These are phyloP conservation scores for Ustilaginoidea virens DNA, from an alignment of 2,329 filamentous ascomycete genomes.

Conservation along the genomic window DNA sequence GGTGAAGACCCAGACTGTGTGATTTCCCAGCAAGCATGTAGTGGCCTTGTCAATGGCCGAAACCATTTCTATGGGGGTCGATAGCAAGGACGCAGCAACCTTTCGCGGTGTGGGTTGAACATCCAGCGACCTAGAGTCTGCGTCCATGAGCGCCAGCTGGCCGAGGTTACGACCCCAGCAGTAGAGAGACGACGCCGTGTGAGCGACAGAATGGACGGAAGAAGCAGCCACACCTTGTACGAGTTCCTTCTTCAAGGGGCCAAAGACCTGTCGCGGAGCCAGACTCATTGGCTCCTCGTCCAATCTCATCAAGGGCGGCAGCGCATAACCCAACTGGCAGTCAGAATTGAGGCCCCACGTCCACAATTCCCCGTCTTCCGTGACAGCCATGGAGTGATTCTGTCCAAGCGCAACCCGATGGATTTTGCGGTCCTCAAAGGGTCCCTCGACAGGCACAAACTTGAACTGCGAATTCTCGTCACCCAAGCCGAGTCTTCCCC, in stretches of 20 bases:
- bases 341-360: constrained; percentile 85
- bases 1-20: constrained; percentile 84
- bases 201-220: constrained; percentile 77
- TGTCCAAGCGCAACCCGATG: constrained; percentile 71
- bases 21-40: constrained; percentile 68
- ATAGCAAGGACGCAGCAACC: constrained; percentile 64
- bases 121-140: constrained; percentile 81
- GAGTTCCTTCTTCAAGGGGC: constrained; percentile 71
- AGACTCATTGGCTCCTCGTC: constrained; percentile 77
- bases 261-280: constrained; percentile 77
- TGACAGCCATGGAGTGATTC: constrained; percentile 78
- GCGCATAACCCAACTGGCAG: constrained; percentile 72
- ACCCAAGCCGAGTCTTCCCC: constrained; percentile 76
- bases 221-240: constrained; percentile 79
- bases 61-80: constrained; percentile 57
- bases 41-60: constrained; percentile 87
- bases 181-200: constrained; percentile 67
- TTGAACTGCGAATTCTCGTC: constrained; percentile 81
- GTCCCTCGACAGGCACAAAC: constrained; percentile 68
- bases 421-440: constrained; percentile 60
- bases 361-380: constrained; percentile 77
- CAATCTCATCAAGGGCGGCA: constrained; percentile 49
- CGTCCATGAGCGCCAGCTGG: constrained; percentile 86
- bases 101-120: constrained; percentile 70
- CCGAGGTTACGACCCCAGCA: constrained; percentile 94